Percentiles rank a stretch among this genome's conserved stretches.
Conservation (phyloP, 352 stramenopile species). For the Phytophthora meadii region DNA sequence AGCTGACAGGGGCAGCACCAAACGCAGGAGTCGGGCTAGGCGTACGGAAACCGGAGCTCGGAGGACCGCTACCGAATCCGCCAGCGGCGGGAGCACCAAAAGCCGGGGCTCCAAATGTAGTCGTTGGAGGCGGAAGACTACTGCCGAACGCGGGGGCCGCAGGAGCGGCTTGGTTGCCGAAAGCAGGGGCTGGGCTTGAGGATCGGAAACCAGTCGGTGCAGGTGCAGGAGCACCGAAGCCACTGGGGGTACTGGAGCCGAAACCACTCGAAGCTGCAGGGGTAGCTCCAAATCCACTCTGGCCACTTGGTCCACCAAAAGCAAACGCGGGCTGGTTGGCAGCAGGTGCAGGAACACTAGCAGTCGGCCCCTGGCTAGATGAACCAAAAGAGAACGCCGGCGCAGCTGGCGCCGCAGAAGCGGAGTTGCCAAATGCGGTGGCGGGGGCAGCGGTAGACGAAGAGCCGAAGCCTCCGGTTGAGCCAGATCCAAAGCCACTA, state of each 20-base stretch:
- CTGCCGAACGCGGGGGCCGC: conserved; percentile 36
- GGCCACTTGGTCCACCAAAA: conserved; percentile 43
- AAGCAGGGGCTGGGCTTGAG: conserved; percentile 39
- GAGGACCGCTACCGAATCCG: conserved; percentile 43
- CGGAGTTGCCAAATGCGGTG: conserved; percentile 45
- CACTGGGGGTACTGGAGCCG: conserved; percentile 28
- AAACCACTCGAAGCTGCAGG: conserved; percentile 43
- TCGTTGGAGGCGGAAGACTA: conserved; percentile 33
- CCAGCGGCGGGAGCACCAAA: conserved; percentile 35
- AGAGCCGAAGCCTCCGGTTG: conserved; percentile 41
- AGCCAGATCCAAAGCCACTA: conserved; percentile 45
- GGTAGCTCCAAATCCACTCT: conserved; percentile 35
- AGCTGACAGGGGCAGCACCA: conserved; percentile 14
- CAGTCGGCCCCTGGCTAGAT: conserved; percentile 36
- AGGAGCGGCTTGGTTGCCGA: conserved; percentile 34
- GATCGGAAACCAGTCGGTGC: conserved; percentile 40
- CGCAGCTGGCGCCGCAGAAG: conserved; percentile 34
- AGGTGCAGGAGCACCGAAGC: conserved; percentile 28
- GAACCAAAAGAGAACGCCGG: conserved; percentile 52
- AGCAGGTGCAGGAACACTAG: conserved; percentile 30
- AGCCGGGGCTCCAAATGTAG: conserved; percentile 35
- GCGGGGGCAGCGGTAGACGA: conserved; percentile 27
- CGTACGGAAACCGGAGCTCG: conserved; percentile 41
- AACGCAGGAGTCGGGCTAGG: conserved; percentile 39
- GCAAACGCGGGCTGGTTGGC: conserved; percentile 40